Percentiles rank a stretch among this genome's conserved stretches.
phyloP scores from a whole-genome alignment of 805 yeast species.

The Candida qinlingensis region DNA sequence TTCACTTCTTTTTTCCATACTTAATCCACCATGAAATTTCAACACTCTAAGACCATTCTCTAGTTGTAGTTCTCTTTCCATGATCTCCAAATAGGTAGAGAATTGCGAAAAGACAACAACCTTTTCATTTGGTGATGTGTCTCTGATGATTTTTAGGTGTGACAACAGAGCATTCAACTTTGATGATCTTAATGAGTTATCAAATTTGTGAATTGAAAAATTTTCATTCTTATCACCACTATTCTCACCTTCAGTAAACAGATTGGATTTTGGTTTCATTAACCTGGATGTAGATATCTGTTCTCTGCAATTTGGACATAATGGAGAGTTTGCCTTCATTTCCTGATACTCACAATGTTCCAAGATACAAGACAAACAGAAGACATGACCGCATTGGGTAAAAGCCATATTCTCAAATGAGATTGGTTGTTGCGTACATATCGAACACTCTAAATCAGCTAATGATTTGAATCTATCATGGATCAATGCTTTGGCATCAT shows the following conservation, averaged over 20 bases:
- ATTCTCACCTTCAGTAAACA: slow-evolving; percentile 22
- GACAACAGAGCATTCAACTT: slow-evolving; percentile 64
- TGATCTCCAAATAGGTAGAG: slow-evolving; percentile 72
- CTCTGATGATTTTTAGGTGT: slow-evolving; percentile 50
- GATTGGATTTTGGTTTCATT: slow-evolving; percentile 22
- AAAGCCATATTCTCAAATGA: slow-evolving; percentile 47
- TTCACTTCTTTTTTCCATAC: slow-evolving; percentile 55
- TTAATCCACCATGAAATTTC: slow-evolving; percentile 81
- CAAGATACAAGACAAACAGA: slow-evolving; percentile 66
- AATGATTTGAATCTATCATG: slow-evolving; percentile 29
- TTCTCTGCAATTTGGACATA: slow-evolving; percentile 76
- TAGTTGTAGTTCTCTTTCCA: slow-evolving; percentile 53
- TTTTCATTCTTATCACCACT: not conserved
- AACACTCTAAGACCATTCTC: slow-evolving; percentile 46
- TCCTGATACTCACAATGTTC: slow-evolving; percentile 72
- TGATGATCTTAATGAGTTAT: slow-evolving; percentile 47
- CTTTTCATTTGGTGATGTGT: slow-evolving; percentile 59
- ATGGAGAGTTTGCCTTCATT: slow-evolving; percentile 36
- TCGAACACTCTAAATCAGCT: slow-evolving; percentile 67
- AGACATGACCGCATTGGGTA: slow-evolving; percentile 77
- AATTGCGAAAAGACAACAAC: slow-evolving; percentile 90
- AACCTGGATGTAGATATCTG: slow-evolving; percentile 45
- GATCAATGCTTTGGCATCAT: slow-evolving; percentile 21
- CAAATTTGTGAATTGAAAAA: slow-evolving; percentile 14
- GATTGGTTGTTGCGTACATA: slow-evolving; percentile 71